A percentile compares a stretch with the other conserved stretches of the same genome.
These are phyloP conservation scores for Penicillium frequentans DNA, from an alignment of 2,329 filamentous ascomycete genomes.

Conservation along the genomic window DNA sequence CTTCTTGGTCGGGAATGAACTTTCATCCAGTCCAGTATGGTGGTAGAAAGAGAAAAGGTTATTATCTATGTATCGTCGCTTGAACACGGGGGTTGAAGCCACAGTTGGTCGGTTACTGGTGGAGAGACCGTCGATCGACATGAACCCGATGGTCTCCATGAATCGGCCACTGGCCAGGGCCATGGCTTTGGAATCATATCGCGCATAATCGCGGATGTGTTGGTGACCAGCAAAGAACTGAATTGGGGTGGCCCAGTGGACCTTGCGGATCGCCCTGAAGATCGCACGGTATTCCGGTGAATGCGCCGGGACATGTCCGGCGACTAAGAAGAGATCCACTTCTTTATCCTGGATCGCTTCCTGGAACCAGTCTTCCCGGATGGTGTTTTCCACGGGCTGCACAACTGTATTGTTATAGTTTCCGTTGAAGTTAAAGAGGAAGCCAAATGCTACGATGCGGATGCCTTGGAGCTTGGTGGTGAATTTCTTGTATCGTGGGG, in stretches of 20 bases:
- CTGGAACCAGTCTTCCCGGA: constrained; percentile 87
- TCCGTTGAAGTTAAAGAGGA: constrained; percentile 88
- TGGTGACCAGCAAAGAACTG: constrained; percentile 89
- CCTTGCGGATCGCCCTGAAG: constrained; percentile 73
- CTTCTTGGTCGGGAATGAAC: constrained; percentile 72
- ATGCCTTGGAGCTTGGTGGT: constrained; percentile 86
- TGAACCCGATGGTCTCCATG: constrained; percentile 92
- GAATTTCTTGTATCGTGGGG: constrained; percentile 82
- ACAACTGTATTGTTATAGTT: constrained; percentile 92
- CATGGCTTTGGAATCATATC: constrained; percentile 74
- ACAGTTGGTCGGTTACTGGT: constrained; percentile 37
- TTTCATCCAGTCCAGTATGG: constrained; percentile 71
- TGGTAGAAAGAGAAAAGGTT: constrained; percentile 82
- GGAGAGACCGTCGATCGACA: constrained; percentile 72
- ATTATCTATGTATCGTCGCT: constrained; percentile 87
- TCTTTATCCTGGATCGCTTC: constrained; percentile 75
- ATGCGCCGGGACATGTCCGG: constrained; percentile 79
- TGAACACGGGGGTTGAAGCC: constrained; percentile 58
- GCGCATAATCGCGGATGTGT: constrained; percentile 81
- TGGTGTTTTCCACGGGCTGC: constrained; percentile 72
- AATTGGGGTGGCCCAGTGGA: constrained; percentile 79
- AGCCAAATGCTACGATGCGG: constrained; percentile 83
- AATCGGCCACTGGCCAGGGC: constrained; percentile 87
- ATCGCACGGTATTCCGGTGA: constrained; percentile 77
- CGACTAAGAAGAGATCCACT: constrained; percentile 81